Evolutionary conservation across 2,329 filamentous ascomycete species (phyloP).

Genomic region (Ophiostoma quercus): DNA sequence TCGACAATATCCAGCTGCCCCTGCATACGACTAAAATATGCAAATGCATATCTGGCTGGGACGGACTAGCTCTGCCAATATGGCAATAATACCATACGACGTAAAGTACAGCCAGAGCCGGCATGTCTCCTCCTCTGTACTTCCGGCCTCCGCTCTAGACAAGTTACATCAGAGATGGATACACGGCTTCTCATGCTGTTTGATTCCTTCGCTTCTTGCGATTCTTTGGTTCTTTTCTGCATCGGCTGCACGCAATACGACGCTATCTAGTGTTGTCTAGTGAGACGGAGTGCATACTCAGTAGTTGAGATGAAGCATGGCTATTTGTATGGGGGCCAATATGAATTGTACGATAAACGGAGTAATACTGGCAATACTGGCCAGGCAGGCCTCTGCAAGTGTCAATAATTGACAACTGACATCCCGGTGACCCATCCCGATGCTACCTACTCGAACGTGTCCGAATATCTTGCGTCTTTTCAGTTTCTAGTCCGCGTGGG

Average conservation of each 20-base stretch:
- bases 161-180: not conserved
- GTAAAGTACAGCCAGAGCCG: not conserved
- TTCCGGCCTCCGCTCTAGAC: not conserved
- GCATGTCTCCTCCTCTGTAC: not conserved
- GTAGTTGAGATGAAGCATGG: conserved; percentile 8
- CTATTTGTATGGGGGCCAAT: not conserved
- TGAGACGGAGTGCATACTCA: not conserved
- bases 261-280: not conserved
- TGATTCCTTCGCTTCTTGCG: not conserved
- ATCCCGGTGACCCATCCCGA: not conserved
- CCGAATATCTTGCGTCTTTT: not conserved
- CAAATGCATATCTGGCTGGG: not conserved
- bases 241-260: conserved; percentile 6
- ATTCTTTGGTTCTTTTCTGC: not conserved
- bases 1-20: not conserved
- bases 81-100: not conserved
- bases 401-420: not conserved
- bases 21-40: not conserved
- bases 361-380: not conserved
- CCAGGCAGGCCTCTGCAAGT: too few relatives aligned
- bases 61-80: not conserved
- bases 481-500: conserved; percentile 5
- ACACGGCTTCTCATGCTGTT: not conserved
- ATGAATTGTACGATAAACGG: not conserved
- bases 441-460: not conserved